Evolutionary conservation across 805 yeast genomes (phyloP), one percentile per base, ranked within the genome.

Genomic region (Saccharomycopsis capsularis): DNA sequence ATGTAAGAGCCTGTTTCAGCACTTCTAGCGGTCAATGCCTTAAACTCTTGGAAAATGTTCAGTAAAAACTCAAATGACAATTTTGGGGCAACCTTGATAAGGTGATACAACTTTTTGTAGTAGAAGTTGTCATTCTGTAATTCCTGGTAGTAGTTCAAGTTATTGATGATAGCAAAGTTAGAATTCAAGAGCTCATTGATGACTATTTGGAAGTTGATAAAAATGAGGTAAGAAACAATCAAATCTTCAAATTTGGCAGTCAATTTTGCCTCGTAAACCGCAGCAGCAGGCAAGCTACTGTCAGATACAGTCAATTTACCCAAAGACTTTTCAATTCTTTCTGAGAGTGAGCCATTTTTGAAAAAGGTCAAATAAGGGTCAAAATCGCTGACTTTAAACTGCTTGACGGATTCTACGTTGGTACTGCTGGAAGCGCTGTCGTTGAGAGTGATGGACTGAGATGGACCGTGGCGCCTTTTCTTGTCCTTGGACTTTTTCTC

Each of bases 71-170:
- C 42, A 29, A 37, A 16, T 27, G 22, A 24, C 2, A 39, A n/a
- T 64, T 61, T 2, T 38, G 18, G 4, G 73, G 74, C 5, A 65
- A 52, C 0, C 63, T 65, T 57, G 74, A 81, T 72, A 67, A 11
- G 45, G 35, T 52, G 42, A 25, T 52, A 52, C 5, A 42, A 38
- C 40, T 48, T 46, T 30, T 29, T 37, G 25, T 44, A 3, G 19
- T 41, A 24, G 38, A 39, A 41, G 21, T 27, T 37, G 23, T 42
- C 47, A 30, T 46, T 38, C 19, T 65, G 56, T 0, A 69, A 58
- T 1, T 60, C 44, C 24, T 75, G 75, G 68, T 73, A 78, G 57
- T 76, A 78, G 29, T 62, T 61, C n/a, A 75, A 55, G 53, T 73
- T 75, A 37, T 68, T 69, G 21, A 63, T 51, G 13, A 75, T 54